These are phyloP conservation scores for Stereum hirsutum DNA, from an alignment of 1,284 basidiomycete species.

Conservation along the genomic window DNA sequence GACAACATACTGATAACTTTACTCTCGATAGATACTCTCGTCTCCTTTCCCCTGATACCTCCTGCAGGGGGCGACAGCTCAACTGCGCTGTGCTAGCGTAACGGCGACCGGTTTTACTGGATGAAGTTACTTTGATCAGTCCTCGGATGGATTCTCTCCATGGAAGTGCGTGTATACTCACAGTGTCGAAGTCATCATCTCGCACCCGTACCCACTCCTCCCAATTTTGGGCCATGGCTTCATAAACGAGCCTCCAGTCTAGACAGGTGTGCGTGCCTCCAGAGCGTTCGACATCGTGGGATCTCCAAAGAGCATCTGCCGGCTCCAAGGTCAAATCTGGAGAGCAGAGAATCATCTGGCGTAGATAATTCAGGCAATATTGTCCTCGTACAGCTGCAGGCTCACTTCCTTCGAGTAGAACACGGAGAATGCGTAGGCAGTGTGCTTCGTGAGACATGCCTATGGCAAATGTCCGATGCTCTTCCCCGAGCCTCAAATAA, in stretches of 20 bases:
- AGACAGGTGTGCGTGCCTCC: slow-evolving; percentile 19
- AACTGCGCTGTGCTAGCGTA: no score
- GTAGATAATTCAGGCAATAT: slow-evolving; percentile 29
- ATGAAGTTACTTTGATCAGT: no score
- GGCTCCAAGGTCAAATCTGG: slow-evolving; percentile 25
- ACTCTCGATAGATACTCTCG: no score
- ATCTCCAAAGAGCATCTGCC: slow-evolving; percentile 18
- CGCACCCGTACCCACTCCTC: background rate
- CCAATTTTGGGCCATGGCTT: background rate
- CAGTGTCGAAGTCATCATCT: no score
- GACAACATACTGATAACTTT: no score
- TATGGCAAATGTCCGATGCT: slow-evolving; percentile 16
- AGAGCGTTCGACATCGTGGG: slow-evolving; percentile 12
- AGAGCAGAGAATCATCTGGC: slow-evolving; percentile 22
- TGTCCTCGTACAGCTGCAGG: slow-evolving; percentile 6
- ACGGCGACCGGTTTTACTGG: no score
- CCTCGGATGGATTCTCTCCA: no score
- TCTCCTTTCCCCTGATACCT: no score
- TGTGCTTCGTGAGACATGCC: slow-evolving; percentile 24
- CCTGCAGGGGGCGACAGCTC: no score
- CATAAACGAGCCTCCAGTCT: slow-evolving; percentile 13
- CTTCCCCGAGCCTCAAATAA: slow-evolving; percentile 10
- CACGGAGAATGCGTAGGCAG: slow-evolving; percentile 16
- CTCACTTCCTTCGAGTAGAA: background rate
- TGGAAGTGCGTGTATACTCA: no score